These are phyloP conservation scores for Zygosaccharomyces pseudorouxii DNA, from an alignment of 805 yeast species.

Conservation along the genomic window DNA sequence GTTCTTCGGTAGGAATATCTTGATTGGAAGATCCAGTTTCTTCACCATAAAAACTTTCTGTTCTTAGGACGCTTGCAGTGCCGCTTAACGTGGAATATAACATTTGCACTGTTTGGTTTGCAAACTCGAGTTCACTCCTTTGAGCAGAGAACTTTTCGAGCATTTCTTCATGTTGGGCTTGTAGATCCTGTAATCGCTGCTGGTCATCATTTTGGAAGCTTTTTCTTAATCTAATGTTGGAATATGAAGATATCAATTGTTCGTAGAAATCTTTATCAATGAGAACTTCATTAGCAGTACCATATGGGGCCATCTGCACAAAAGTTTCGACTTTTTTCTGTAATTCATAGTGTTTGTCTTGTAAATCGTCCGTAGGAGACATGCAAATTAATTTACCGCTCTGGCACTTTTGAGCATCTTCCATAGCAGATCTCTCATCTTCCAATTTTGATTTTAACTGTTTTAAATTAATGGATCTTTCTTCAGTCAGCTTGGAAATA, in stretches of 20 bases:
- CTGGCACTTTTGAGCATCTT: not conserved
- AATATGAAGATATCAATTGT: not conserved
- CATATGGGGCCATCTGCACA: not conserved
- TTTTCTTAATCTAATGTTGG: not conserved
- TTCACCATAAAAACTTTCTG: not conserved
- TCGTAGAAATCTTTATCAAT: not conserved
- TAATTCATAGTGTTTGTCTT: not conserved
- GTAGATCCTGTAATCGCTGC: not conserved
- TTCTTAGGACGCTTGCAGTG: not conserved
- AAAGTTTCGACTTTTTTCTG: not conserved
- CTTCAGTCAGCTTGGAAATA: not conserved
- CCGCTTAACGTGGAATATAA: not conserved
- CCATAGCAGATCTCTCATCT: not conserved
- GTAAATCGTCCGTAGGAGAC: not conserved
- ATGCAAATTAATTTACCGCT: not conserved
- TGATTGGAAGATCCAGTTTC: not conserved
- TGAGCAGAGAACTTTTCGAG: not conserved
- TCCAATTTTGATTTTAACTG: not conserved
- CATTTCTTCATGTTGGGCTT: not conserved
- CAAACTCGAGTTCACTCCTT: not conserved
- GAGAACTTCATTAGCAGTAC: not conserved
- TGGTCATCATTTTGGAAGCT: not conserved
- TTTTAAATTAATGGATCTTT: not conserved
- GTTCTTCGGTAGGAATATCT: not conserved
- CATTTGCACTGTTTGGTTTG: not conserved